Evolutionary conservation across 352 stramenopile species (phyloP).

Genomic region (Phytophthora citrophthora): DNA sequence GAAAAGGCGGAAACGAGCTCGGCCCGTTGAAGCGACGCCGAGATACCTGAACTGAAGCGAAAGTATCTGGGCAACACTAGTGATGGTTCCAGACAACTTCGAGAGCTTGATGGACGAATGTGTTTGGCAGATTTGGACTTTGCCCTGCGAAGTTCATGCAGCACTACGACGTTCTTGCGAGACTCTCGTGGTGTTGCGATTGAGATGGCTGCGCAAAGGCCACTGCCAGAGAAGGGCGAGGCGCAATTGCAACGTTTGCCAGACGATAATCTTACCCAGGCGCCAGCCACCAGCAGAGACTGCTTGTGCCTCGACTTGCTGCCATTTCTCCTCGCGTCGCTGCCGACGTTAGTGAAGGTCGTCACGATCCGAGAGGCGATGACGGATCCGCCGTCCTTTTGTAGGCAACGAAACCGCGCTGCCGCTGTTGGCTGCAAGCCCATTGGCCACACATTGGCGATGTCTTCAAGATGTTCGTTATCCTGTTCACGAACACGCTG

Average conservation of each 20-base stretch:
- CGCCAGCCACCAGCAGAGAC: slow-evolving; percentile 14
- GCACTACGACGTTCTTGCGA: neutral
- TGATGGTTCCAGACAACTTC: slow-evolving; percentile 20
- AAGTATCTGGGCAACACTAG: slow-evolving; percentile 25
- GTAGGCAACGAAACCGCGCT: no score
- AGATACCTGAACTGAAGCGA: slow-evolving; percentile 6
- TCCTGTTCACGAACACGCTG: no score
- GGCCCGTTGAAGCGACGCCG: slow-evolving; percentile 18
- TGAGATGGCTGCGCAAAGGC: slow-evolving; percentile 24
- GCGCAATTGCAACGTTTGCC: slow-evolving; percentile 7
- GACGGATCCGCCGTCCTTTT: no score
- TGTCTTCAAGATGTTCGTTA: neutral
- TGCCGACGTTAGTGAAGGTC: neutral
- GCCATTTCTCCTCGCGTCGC: neutral
- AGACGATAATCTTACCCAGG: slow-evolving; percentile 23
- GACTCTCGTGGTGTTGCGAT: neutral
- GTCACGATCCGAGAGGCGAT: neutral
- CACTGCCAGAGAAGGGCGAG: slow-evolving; percentile 12
- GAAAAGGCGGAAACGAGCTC: slow-evolving; percentile 3
- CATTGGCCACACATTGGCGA: neutral
- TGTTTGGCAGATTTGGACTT: neutral
- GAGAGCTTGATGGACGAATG: no score
- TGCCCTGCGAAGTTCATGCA: neutral
- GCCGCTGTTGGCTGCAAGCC: no score
- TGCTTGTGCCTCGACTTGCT: neutral